These are phyloP conservation scores for Silene vulgaris DNA, from an alignment of 179 eudicot species.

Conservation along the genomic window DNA sequence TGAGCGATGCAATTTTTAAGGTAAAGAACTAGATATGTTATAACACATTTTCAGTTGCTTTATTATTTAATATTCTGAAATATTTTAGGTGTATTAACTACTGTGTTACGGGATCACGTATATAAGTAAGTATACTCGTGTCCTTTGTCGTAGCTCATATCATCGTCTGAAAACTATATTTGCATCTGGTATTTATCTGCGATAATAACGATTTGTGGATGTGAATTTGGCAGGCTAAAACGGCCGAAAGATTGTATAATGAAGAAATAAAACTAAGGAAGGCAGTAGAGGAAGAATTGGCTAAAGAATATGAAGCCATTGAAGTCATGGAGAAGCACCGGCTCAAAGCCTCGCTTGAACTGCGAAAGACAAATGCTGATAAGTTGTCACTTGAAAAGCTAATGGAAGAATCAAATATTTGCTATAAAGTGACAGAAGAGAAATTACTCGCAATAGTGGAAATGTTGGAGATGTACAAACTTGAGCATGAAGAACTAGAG, in stretches of 20 bases:
- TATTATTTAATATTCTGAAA: not conserved
- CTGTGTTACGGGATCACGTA: not conserved
- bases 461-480: constrained; percentile 49
- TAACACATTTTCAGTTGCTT: not conserved
- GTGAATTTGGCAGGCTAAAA: constrained; percentile 14
- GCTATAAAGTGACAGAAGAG: constrained; percentile 45
- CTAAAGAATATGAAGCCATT: not conserved
- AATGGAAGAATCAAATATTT: not conserved
- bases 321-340: constrained; percentile 28
- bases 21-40: constrained; percentile 28
- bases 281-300: constrained; percentile 14
- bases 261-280: constrained; percentile 11
- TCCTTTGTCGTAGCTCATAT: too few relatives aligned
- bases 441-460: constrained; percentile 55
- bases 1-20: constrained; percentile 48
- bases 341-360: constrained; percentile 37
- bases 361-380: constrained; percentile 33
- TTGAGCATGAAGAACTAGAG: constrained; percentile 56
- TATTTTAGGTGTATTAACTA: not conserved
- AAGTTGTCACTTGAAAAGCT: constrained; percentile 15
- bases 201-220: too few relatives aligned
- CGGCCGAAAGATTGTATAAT: not conserved
- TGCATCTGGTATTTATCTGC: not conserved
- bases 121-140: too few relatives aligned
- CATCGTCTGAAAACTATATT: too few relatives aligned